These are phyloP conservation scores for Phytophthora aleatoria DNA, from an alignment of 352 stramenopile species.

Conservation along the genomic window DNA sequence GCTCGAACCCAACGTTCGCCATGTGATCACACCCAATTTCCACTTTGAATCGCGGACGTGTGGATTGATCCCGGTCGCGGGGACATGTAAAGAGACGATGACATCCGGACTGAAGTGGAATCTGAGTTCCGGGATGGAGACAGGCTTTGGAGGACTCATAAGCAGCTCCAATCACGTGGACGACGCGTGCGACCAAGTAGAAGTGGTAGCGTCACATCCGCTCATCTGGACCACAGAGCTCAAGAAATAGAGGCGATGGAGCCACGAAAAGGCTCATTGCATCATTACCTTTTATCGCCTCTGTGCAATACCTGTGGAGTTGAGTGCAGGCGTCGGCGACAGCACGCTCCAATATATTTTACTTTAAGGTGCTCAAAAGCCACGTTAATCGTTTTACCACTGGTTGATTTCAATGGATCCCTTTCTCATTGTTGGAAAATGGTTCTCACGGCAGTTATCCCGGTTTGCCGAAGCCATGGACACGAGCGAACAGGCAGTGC, in stretches of 20 bases:
- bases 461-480: too few relatives aligned
- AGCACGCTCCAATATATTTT: too few relatives aligned
- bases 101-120: slow-evolving; percentile 94
- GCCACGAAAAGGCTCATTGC: background rate
- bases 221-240: slow-evolving; percentile 91
- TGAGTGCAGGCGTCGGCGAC: too few relatives aligned
- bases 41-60: slow-evolving; percentile 93
- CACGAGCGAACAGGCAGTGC: too few relatives aligned
- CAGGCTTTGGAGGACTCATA: slow-evolving; percentile 81
- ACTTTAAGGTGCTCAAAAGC: too few relatives aligned
- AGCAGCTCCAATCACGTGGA: slow-evolving; percentile 87
- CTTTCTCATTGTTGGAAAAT: too few relatives aligned
- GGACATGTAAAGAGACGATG: slow-evolving; percentile 71
- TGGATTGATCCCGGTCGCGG: slow-evolving; percentile 92
- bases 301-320: too few relatives aligned
- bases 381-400: too few relatives aligned
- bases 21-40: slow-evolving; percentile 86
- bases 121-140: slow-evolving; percentile 55
- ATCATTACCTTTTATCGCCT: too few relatives aligned
- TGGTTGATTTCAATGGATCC: too few relatives aligned
- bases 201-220: slow-evolving; percentile 72
- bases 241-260: slow-evolving; percentile 39
- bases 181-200: slow-evolving; percentile 47
- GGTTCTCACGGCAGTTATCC: too few relatives aligned
- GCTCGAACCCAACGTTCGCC: slow-evolving; percentile 57